Evolutionary conservation across 768 basidiomycete genomes (phyloP).

Genomic region (Tulasnella sp.): DNA sequence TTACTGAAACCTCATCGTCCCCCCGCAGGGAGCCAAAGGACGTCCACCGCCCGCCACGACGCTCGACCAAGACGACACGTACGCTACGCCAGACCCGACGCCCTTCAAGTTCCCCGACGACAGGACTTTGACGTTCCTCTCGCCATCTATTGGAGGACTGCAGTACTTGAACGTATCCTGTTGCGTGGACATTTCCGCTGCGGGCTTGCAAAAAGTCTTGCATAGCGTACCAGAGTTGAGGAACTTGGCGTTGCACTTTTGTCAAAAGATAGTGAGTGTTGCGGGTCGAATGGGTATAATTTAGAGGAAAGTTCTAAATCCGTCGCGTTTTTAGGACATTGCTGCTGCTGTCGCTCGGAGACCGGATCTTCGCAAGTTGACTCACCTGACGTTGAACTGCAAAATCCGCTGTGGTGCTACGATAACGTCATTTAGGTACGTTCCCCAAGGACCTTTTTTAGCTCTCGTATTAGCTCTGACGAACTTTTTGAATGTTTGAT

Average conservation of each 20-base stretch:
- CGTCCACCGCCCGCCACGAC: constrained; percentile 9
- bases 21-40: constrained; percentile 15
- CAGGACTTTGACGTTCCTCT: constrained; percentile 6
- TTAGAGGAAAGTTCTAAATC: neutral
- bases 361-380: constrained; percentile 7
- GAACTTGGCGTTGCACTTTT: constrained; percentile 14
- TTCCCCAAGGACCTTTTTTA: neutral
- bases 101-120: constrained; percentile 17
- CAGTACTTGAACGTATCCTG: constrained; percentile 9
- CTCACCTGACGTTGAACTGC: constrained; percentile 14
- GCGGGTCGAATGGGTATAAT: neutral
- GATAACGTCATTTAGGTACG: constrained; percentile 16
- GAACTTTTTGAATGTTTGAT: too few relatives aligned
- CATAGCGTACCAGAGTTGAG: constrained; percentile 7
- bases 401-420: constrained; percentile 16
- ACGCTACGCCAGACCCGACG: constrained; percentile 10
- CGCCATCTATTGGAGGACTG: constrained; percentile 7
- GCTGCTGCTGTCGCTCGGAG: constrained; percentile 1
- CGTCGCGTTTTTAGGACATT: neutral
- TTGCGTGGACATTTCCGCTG: constrained; percentile 17
- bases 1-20: neutral
- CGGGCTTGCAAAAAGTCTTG: constrained; percentile 3
- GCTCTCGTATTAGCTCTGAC: neutral
- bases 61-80: neutral
- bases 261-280: constrained; percentile 19